A percentile compares a stretch with the other conserved stretches of the same genome.
phyloP scores from a whole-genome alignment of 1,284 basidiomycete genomes.

The Papiliotrema fonsecae region DNA sequence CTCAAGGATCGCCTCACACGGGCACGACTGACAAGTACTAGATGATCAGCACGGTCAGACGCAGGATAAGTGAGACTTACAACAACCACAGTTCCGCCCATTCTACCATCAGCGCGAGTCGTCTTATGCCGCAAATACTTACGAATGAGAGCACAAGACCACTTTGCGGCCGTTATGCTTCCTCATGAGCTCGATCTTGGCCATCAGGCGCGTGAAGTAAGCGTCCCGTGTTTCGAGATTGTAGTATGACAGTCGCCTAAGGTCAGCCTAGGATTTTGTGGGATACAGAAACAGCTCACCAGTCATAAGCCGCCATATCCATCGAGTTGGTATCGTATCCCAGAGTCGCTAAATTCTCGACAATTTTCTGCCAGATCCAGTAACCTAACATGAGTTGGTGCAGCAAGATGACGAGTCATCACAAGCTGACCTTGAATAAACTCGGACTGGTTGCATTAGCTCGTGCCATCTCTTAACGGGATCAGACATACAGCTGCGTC shows the following conservation, averaged over 20 bases:
- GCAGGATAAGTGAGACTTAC: conserved; percentile 17
- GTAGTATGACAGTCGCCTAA: conserved; percentile 70
- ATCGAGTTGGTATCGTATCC: conserved; percentile 90
- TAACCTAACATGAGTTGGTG: conserved; percentile 54
- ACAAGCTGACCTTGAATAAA: conserved; percentile 65
- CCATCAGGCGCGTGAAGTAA: conserved; percentile 85
- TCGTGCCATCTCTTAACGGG: neutral
- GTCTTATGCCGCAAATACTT: conserved; percentile 14
- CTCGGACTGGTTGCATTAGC: conserved; percentile 61
- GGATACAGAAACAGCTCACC: conserved; percentile 47
- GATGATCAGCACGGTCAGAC: neutral
- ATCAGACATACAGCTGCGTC: conserved; percentile 49
- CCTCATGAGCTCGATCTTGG: conserved; percentile 76
- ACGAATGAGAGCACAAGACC: conserved; percentile 74
- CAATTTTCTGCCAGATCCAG: conserved; percentile 95
- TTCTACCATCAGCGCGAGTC: conserved; percentile 49
- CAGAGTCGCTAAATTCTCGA: conserved; percentile 84
- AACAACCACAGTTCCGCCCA: conserved; percentile 67
- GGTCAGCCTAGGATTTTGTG: neutral
- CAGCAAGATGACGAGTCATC: neutral
- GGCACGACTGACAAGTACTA: conserved; percentile 46
- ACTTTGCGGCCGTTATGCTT: conserved; percentile 71
- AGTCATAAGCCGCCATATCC: conserved; percentile 81
- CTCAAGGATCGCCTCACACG: neutral
- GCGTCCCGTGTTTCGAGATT: conserved; percentile 88